Conservation (phyloP, 2,329 filamentous ascomycete genomes). For the Aurifilum marmelostoma region DNA sequence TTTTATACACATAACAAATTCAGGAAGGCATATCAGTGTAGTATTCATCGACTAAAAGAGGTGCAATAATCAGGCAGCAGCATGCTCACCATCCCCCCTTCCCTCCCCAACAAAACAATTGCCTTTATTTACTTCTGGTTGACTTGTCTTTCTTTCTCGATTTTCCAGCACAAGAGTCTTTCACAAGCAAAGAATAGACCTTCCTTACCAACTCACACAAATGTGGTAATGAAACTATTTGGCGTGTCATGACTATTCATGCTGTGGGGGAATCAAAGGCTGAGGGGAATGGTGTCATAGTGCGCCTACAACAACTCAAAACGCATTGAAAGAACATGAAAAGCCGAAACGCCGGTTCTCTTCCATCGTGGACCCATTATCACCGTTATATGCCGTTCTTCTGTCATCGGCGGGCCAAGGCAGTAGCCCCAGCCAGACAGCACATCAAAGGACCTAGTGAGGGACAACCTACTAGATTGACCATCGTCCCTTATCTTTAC, state of each 20-base stretch:
- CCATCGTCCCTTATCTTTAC: slow-evolving; percentile 19
- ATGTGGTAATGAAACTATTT: slow-evolving; percentile 4
- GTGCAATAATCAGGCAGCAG: slow-evolving; percentile 10
- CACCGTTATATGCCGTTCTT: slow-evolving; percentile 18
- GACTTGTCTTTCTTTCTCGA: slow-evolving; percentile 12
- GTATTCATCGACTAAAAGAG: slow-evolving; percentile 21
- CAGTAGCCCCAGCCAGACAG: slow-evolving; percentile 5
- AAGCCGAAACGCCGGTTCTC: slow-evolving; percentile 18
- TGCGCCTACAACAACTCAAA: slow-evolving; percentile 13
- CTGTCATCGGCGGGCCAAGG: neutral
- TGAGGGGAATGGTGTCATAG: slow-evolving; percentile 2
- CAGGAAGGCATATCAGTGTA: slow-evolving; percentile 17
- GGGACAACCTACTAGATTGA: slow-evolving; percentile 24
- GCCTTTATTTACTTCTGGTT: neutral
- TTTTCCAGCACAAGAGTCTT: neutral
- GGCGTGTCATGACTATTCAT: slow-evolving; percentile 13
- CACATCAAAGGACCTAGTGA: neutral
- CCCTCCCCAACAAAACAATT: neutral
- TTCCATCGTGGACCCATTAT: slow-evolving; percentile 11
- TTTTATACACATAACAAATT: neutral
- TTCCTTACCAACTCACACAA: slow-evolving; percentile 2
- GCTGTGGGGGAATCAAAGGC: neutral
- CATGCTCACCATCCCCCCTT: slow-evolving; percentile 5
- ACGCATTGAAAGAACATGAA: neutral
- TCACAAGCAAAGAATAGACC: neutral